phyloP scores from a whole-genome alignment of 148 eudicot species.

The Chenopodium quinoa region DNA sequence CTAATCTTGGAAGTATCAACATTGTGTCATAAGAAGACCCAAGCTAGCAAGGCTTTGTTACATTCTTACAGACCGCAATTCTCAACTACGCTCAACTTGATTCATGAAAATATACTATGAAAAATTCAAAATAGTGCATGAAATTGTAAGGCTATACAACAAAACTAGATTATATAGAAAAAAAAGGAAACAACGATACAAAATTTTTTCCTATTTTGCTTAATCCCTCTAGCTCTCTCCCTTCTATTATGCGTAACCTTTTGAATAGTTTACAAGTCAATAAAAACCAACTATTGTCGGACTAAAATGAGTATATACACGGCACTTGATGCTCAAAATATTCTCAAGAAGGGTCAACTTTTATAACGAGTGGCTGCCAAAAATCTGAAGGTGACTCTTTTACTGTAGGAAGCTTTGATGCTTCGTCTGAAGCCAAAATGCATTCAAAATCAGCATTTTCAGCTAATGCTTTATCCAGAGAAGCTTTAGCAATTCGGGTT shows the following conservation, averaged over 20 bases:
- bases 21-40: no score
- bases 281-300: not conserved
- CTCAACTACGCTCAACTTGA: no score
- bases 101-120: no score
- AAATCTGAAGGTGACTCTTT: conserved; percentile 42
- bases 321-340: conserved; percentile 31
- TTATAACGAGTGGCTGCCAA: conserved; percentile 63
- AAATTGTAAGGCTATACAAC: not conserved
- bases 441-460: conserved; percentile 55
- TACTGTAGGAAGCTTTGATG: conserved; percentile 36
- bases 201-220: not conserved
- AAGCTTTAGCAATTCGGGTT: conserved; percentile 72
- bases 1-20: no score
- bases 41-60: no score
- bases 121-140: not conserved
- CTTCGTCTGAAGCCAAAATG: conserved; percentile 32
- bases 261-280: not conserved
- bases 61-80: no score
- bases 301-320: conserved; percentile 27
- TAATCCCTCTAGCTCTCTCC: not conserved
- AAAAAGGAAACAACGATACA: not conserved
- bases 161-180: not conserved
- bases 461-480: conserved; percentile 76
- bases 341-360: conserved; percentile 46
- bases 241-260: not conserved